These are phyloP conservation scores for Pythium insidiosum DNA, from an alignment of 352 stramenopile species.

Conservation along the genomic window DNA sequence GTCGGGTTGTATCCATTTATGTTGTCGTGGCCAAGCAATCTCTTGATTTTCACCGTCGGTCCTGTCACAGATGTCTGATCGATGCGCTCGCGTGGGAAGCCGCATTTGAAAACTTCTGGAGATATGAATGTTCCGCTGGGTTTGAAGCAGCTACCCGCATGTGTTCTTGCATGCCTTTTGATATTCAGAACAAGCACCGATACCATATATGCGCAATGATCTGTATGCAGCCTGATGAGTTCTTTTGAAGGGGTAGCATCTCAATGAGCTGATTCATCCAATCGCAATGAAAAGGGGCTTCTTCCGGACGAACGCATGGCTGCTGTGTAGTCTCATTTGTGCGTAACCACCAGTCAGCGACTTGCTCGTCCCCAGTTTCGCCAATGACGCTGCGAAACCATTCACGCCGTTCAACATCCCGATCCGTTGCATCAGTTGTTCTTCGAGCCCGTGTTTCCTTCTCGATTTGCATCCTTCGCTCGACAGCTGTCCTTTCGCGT, in stretches of 20 bases:
- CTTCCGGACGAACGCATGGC: not conserved
- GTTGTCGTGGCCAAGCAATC: constrained; percentile 3
- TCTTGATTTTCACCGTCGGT: not conserved
- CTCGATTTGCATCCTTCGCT: not conserved
- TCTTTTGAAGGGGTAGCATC: constrained; percentile 1
- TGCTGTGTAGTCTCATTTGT: not conserved
- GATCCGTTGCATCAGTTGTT: not conserved
- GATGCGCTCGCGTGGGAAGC: constrained; percentile 4
- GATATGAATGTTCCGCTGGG: not conserved
- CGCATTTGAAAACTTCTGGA: constrained; percentile 1
- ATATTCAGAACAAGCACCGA: constrained; percentile 1
- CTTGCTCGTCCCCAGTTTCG: not conserved
- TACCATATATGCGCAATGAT: constrained; percentile 1
- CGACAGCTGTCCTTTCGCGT: not conserved
- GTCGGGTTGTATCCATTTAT: constrained; percentile 8
- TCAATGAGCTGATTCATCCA: constrained; percentile 4
- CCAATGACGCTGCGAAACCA: not conserved
- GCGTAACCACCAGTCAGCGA: not conserved
- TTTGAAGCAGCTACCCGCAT: constrained; percentile 15
- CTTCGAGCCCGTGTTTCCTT: not conserved
- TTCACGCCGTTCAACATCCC: not conserved
- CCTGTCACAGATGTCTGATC: not conserved
- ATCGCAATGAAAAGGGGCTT: constrained; percentile 1
- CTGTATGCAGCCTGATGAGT: not conserved
- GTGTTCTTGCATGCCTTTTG: constrained; percentile 8